Evolutionary conservation across 257 asterid genomes (phyloP).

Genomic region (Rehmannia glutinosa): DNA sequence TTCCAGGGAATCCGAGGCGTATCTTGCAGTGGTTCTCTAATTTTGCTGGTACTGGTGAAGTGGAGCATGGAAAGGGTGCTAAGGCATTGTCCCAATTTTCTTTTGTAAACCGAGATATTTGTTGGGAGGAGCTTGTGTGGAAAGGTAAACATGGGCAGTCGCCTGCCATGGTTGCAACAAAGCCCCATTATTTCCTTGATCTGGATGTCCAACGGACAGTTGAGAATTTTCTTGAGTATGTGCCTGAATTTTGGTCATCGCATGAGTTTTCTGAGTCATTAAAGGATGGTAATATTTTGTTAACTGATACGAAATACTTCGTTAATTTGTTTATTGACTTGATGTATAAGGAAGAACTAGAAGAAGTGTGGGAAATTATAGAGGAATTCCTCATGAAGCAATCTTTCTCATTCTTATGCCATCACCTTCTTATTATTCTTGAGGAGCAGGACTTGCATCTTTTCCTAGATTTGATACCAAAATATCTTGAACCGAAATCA

Average conservation of each 20-base stretch:
- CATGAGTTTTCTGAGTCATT: constrained; percentile 75
- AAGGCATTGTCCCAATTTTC: constrained; percentile 90
- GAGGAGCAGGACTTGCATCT: constrained; percentile 61
- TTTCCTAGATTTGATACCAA: constrained; percentile 54
- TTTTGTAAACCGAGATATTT: constrained; percentile 81
- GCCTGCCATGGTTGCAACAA: constrained; percentile 99
- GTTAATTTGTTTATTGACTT: constrained; percentile 55
- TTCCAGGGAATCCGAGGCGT: constrained; percentile 65
- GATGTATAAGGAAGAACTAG: constrained; percentile 69
- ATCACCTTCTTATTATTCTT: constrained; percentile 76
- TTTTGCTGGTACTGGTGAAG: constrained; percentile 50
- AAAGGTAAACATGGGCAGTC: constrained; percentile 97
- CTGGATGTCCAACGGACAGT: constrained; percentile 88
- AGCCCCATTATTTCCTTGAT: constrained; percentile 97
- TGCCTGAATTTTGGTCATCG: constrained; percentile 93
- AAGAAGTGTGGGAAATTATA: constrained; percentile 68
- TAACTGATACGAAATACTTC: constrained; percentile 55
- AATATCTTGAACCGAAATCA: constrained; percentile 48
- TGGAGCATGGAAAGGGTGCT: constrained; percentile 84
- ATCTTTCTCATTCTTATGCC: constrained; percentile 71
- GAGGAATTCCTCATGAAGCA: constrained; percentile 71
- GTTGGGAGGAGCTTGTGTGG: constrained; percentile 99
- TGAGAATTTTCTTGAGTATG: constrained; percentile 84
- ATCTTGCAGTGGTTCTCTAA: constrained; percentile 82
- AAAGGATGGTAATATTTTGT: constrained; percentile 72